Evolutionary conservation across 441 rosid species (phyloP).

Genomic region (Kokia cookei): DNA sequence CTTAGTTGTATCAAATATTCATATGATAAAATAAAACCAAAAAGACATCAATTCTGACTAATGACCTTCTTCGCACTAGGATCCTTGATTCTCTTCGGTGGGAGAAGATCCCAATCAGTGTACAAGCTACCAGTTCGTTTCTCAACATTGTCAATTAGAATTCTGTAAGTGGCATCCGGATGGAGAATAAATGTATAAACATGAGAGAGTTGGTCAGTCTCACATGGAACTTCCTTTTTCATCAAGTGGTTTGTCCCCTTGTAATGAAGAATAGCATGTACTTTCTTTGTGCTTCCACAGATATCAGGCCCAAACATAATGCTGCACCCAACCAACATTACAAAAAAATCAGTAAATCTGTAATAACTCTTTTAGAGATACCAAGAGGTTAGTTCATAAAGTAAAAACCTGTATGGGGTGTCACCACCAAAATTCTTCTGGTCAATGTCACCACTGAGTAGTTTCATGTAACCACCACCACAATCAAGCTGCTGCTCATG

Average conservation of each 20-base stretch:
- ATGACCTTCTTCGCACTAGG: slow-evolving; percentile 83
- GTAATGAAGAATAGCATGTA: slow-evolving; percentile 85
- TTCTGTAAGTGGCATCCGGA: slow-evolving; percentile 88
- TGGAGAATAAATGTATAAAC: slow-evolving; percentile 78
- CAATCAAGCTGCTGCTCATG: slow-evolving; percentile 96
- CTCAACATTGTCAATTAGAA: slow-evolving; percentile 85
- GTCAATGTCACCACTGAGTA: slow-evolving; percentile 69
- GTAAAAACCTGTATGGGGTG: slow-evolving; percentile 68
- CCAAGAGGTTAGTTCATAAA: not conserved
- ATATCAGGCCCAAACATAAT: slow-evolving; percentile 99
- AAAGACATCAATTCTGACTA: not conserved
- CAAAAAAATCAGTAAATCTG: not conserved
- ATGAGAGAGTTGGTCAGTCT: slow-evolving; percentile 94
- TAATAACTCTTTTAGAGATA: not conserved
- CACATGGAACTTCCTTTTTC: slow-evolving; percentile 96
- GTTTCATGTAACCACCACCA: slow-evolving; percentile 98
- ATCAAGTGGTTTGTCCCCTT: slow-evolving; percentile 73
- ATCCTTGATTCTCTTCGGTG: slow-evolving; percentile 81
- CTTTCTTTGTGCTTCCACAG: slow-evolving; percentile 92
- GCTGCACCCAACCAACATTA: slow-evolving; percentile 35
- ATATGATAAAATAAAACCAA: not conserved
- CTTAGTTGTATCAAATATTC: not conserved
- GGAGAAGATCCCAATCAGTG: slow-evolving; percentile 91
- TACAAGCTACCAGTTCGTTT: slow-evolving; percentile 86
- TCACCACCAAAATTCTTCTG: slow-evolving; percentile 93